These are phyloP conservation scores for Multifurca ochricompacta DNA, from an alignment of 768 basidiomycete species.

Conservation along the genomic window DNA sequence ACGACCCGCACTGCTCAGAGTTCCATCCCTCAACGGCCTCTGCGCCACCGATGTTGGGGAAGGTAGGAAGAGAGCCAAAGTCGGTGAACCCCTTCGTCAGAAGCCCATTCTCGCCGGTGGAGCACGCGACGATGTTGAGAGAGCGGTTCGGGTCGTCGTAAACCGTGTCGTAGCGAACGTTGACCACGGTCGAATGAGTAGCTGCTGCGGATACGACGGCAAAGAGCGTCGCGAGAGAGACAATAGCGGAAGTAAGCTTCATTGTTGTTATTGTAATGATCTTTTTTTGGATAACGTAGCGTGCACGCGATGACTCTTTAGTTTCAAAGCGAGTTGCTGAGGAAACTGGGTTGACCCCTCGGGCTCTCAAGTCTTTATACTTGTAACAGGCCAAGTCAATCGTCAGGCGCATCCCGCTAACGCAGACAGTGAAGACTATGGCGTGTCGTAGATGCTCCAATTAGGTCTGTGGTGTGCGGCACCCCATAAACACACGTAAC, in stretches of 20 bases:
- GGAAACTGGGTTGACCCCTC: neutral
- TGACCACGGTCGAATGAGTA: too few species aligned
- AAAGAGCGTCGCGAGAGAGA: slow-evolving; percentile 17
- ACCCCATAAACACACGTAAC: too few species aligned
- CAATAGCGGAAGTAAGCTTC: slow-evolving; percentile 24
- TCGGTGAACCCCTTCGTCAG: slow-evolving; percentile 28
- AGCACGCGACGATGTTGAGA: slow-evolving; percentile 27
- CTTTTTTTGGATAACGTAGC: too few species aligned
- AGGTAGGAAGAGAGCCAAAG: slow-evolving; percentile 28
- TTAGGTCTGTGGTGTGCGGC: too few species aligned
- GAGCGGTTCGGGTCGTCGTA: slow-evolving; percentile 26
- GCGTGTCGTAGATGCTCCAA: too few species aligned
- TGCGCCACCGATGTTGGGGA: slow-evolving; percentile 30
- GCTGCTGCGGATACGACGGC: slow-evolving; percentile 4
- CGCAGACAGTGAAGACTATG: too few species aligned
- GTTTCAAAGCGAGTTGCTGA: neutral
- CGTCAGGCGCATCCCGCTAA: too few species aligned
- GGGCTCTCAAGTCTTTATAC: neutral
- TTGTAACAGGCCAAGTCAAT: too few species aligned
- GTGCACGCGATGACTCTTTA: too few species aligned
- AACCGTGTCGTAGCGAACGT: slow-evolving; percentile 27
- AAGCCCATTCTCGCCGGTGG: slow-evolving; percentile 29
- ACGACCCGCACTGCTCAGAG: slow-evolving; percentile 29
- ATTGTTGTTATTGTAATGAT: slow-evolving; percentile 20
- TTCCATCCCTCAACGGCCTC: slow-evolving; percentile 28